Base-by-base conservation (phyloP, 129 eudicot genomes). In the Pittosporum tobira region DNA sequence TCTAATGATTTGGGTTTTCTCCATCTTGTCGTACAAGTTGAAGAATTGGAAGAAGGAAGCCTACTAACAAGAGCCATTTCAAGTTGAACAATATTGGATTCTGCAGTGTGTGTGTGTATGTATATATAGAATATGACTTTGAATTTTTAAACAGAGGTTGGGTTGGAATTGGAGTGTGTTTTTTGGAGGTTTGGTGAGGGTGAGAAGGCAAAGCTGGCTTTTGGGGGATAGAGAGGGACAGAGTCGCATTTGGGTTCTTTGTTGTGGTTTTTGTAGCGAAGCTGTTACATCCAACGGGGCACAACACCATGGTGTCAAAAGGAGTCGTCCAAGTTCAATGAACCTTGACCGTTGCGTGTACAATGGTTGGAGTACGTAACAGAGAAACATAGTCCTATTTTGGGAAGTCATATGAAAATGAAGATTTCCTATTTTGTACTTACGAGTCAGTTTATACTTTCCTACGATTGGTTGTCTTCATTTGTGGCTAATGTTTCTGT, bases 131-230 rank as follows among this genome's bases (percentile, higher is more conserved):
- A 6, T 45, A 11, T 10, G 45, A 15, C 2, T 40, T 15, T 40
- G 18, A 40, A 13, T 40, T 2, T 40, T 10, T 4, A 4, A 58
- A 15, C 69, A 45, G 66, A 64, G 63, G 24, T 63, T 48, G 71
- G 57, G 50, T 65, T 62, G 51, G 48, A 51, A 60, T 66, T 37
- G 74, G 61, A 45, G n/a, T 2, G 27, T 21, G 16, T 13, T 16
- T 19, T 51, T 63, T 53, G 46, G 48, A 61, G 74, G 75, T 83
- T 85, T 57, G 70, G 70, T 55, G 59, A 31, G 59, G 46, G 31
- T 70, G 90, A 83, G 90, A 72, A 70, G 85, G 72, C 85, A 82
- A 61, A 6, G 25, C 1, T 71, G 59, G 80, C 85, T 78, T 75
- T 83, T 79, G 76, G 78, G 53, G 66, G 5, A 52, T 78, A 36